Evolutionary conservation across 108 stramenopile species (phyloP).

Genomic region (Nitzschia sp.): DNA sequence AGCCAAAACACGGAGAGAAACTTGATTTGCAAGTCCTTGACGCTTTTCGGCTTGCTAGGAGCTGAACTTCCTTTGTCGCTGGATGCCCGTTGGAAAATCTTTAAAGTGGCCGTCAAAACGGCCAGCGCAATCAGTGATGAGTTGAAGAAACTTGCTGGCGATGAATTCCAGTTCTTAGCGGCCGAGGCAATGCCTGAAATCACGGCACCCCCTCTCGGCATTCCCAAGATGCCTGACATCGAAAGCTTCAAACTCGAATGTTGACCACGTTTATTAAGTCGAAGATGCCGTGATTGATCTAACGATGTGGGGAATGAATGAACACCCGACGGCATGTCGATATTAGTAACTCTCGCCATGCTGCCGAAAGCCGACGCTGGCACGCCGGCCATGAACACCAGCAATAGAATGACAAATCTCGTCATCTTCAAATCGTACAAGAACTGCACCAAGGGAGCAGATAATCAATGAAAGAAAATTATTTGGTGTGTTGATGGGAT

Average conservation of each 20-base stretch:
- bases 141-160: conserved; percentile 56
- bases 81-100: conserved; percentile 35
- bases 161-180: conserved; percentile 15
- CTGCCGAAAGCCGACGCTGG: conserved; percentile 8
- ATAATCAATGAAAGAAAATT: no score
- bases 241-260: neutral
- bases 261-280: neutral
- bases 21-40: conserved; percentile 65
- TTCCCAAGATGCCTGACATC: neutral
- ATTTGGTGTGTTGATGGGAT: no score
- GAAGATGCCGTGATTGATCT: neutral
- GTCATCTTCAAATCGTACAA: no score
- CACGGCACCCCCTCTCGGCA: conserved; percentile 14
- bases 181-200: conserved; percentile 1
- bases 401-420: neutral
- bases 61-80: neutral
- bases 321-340: neutral
- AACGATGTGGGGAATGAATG: neutral
- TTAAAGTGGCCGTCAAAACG: conserved; percentile 38
- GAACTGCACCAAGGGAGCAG: no score
- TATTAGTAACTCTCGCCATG: neutral
- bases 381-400: neutral
- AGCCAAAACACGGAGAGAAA: conserved; percentile 96
- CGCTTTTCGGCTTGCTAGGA: conserved; percentile 33
- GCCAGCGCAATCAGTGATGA: conserved; percentile 49